Evolutionary conservation across 1,284 basidiomycete species (phyloP).

Genomic region (Farysia itapuensis): DNA sequence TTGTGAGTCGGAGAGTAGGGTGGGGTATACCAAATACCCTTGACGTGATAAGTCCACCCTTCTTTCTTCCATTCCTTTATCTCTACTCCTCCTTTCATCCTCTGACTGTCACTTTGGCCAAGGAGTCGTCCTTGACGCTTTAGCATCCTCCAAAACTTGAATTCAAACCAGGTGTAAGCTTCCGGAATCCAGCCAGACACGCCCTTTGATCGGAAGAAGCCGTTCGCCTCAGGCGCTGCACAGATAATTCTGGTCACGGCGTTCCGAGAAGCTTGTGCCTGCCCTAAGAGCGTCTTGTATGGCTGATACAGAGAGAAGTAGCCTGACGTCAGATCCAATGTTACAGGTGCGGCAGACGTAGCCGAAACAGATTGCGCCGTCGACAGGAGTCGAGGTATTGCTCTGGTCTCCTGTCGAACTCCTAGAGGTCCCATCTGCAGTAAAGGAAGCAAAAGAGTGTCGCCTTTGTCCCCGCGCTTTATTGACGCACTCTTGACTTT

Average conservation of each 20-base stretch:
- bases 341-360: conserved; percentile 1
- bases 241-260: conserved; percentile 67
- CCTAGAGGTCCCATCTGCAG: conserved; percentile 61
- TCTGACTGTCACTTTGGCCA: conserved; percentile 21
- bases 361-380: conserved; percentile 1
- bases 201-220: conserved; percentile 86
- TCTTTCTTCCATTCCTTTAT: conserved; percentile 82
- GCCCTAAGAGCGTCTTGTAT: conserved; percentile 64
- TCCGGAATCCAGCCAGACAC: conserved; percentile 90
- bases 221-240: conserved; percentile 83
- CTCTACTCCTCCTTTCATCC: conserved; percentile 63
- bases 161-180: conserved; percentile 86
- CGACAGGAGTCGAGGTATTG: conserved; percentile 40
- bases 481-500: background rate
- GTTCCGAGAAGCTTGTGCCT: conserved; percentile 24
- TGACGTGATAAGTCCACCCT: conserved; percentile 99
- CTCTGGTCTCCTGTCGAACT: conserved; percentile 59
- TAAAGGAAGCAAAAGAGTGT: conserved; percentile 56
- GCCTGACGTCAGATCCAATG: conserved; percentile 71
- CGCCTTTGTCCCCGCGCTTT: conserved; percentile 3
- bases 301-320: conserved; percentile 85
- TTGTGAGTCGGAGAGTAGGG: background rate
- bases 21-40: conserved; percentile 66
- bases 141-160: conserved; percentile 74
- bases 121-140: conserved; percentile 60